Evolutionary conservation across 2,329 filamentous ascomycete genomes (phyloP).

Genomic region (Arthrinium puccinioides): DNA sequence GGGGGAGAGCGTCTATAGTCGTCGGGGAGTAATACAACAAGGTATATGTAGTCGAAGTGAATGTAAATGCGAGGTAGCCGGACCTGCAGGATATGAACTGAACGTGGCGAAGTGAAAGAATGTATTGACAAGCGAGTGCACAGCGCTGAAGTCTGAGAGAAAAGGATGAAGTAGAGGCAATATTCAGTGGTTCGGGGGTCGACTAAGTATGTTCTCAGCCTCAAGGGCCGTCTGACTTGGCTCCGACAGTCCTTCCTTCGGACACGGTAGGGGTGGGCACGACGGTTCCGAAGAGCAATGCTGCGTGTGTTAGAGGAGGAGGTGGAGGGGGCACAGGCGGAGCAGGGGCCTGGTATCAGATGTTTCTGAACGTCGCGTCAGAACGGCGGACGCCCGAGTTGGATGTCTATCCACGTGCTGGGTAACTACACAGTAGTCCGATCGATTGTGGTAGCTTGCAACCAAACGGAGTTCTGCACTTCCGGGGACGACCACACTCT

Average conservation of each 20-base stretch:
- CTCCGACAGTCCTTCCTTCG: no score
- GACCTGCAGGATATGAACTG: conserved; percentile 38
- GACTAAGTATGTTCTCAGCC: no score
- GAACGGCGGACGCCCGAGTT: conserved; percentile 31
- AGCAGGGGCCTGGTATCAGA: conserved; percentile 29
- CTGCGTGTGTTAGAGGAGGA: conserved; percentile 32
- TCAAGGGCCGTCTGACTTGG: no score
- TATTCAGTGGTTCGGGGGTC: no score
- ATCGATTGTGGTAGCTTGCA: conserved; percentile 47
- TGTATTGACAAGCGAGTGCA: conserved; percentile 46
- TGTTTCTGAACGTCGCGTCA: conserved; percentile 30
- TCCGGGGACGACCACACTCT: conserved; percentile 7
- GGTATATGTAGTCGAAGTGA: conserved; percentile 16
- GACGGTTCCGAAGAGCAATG: conserved; percentile 16
- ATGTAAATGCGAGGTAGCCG: conserved; percentile 39
- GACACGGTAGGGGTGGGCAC: conserved; percentile 6
- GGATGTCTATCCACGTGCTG: conserved; percentile 43
- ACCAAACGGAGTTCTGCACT: conserved; percentile 39
- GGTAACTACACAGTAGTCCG: no score
- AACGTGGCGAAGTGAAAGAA: conserved; percentile 41
- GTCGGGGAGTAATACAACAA: conserved; percentile 13
- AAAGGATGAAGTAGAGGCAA: conserved; percentile 21
- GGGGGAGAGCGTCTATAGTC: no score
- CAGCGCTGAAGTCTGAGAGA: conserved; percentile 33
- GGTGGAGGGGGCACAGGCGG: conserved; percentile 15